Evolutionary conservation across 1,284 basidiomycete species (phyloP).

Genomic region (Irpex sp.): DNA sequence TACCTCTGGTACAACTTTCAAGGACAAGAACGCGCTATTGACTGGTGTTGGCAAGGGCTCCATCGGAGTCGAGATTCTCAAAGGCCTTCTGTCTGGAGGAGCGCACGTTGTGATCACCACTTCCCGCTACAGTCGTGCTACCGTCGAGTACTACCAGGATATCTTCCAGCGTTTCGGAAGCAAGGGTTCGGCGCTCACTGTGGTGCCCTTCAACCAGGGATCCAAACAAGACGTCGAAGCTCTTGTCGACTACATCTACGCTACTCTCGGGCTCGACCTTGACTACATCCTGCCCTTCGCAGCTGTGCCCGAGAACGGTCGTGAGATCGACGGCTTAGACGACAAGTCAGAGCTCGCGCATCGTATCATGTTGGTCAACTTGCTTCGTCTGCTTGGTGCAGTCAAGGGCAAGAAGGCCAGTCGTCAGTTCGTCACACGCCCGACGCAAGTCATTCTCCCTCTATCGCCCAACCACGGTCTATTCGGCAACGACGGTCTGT

Average conservation of each 20-base stretch:
- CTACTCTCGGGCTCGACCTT: conserved; percentile 90
- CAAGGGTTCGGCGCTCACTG: conserved; percentile 92
- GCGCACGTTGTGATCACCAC: conserved; percentile 97
- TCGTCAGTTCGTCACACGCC: conserved; percentile 93
- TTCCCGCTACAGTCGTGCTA: conserved; percentile 89
- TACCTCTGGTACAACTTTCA: conserved; percentile 95
- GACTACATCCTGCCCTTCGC: conserved; percentile 99
- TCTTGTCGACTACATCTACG: conserved; percentile 97
- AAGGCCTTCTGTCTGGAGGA: conserved; percentile 94
- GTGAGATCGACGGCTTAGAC: conserved; percentile 95
- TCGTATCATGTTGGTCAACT: conserved; percentile 94
- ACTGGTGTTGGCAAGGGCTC: conserved; percentile 98
- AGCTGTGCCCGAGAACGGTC: conserved; percentile 96
- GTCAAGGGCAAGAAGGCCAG: conserved; percentile 98
- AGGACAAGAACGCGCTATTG: conserved; percentile 96
- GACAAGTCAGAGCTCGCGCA: conserved; percentile 98
- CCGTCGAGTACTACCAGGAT: conserved; percentile 97
- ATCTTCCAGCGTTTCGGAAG: conserved; percentile 97
- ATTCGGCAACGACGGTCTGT: conserved; percentile 97
- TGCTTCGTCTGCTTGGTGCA: conserved; percentile 92
- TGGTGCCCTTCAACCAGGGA: conserved; percentile 98
- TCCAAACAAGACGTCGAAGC: conserved; percentile 98
- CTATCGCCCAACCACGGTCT: conserved; percentile 97
- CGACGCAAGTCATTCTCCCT: conserved; percentile 96
- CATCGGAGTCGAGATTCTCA: conserved; percentile 96